Percentiles rank a stretch among this genome's conserved stretches.
Conservation (phyloP, 139 green algal genomes). For the Diplosphaera chodatii region DNA sequence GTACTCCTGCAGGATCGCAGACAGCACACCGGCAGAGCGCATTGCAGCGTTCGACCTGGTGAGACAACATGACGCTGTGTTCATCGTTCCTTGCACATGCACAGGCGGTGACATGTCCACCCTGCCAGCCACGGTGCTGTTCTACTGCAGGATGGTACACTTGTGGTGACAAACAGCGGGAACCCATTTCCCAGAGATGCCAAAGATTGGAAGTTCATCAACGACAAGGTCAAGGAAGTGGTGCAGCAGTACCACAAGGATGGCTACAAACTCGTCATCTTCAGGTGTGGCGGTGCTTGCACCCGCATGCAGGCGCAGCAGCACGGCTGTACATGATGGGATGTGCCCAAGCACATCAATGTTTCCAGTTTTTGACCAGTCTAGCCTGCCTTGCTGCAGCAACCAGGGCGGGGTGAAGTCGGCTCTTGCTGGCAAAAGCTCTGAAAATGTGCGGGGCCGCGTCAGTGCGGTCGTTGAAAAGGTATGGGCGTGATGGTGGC, state of each 20-base stretch:
- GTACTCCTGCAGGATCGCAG: constrained; percentile 35
- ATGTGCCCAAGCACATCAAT: too few species aligned
- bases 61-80: too few species aligned
- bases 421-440: constrained; percentile 42
- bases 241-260: constrained; percentile 33
- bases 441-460: constrained; percentile 41
- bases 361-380: too few species aligned
- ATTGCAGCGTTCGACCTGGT: constrained; percentile 71
- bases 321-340: too few species aligned
- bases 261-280: constrained; percentile 65
- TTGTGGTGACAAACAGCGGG: constrained; percentile 52
- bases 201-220: constrained; percentile 55
- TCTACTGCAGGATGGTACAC: constrained; percentile 55
- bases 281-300: constrained; percentile 38
- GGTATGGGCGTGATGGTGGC: too few species aligned
- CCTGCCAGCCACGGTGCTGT: background rate
- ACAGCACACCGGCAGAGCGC: constrained; percentile 19
- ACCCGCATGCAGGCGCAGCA: too few species aligned
- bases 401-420: constrained; percentile 68
- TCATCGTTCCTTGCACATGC: too few species aligned
- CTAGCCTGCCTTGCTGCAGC: too few species aligned
- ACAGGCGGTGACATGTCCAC: background rate
- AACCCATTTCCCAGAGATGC: constrained; percentile 26
- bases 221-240: constrained; percentile 34
- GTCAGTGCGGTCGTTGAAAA: too few species aligned